These are phyloP conservation scores for Suhomyces panamericanus DNA, from an alignment of 1,139 yeast genomes.

Conservation along the genomic window DNA sequence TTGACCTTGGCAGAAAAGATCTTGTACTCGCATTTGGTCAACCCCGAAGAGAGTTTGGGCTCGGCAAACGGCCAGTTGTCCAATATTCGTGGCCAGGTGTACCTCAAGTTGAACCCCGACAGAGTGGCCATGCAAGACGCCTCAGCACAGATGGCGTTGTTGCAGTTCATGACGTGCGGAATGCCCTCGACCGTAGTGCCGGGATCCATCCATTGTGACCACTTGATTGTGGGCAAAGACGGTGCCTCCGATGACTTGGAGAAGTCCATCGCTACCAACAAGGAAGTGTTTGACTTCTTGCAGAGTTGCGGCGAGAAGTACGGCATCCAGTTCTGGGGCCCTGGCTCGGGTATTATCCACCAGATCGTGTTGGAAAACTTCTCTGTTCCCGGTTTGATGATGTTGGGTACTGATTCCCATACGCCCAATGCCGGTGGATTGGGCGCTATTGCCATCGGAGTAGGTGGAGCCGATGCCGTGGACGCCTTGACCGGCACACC, in stretches of 20 bases:
- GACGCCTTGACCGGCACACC: constrained; percentile 97
- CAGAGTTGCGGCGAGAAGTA: constrained; percentile 88
- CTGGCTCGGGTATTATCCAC: constrained; percentile 97
- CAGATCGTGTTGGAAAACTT: constrained; percentile 95
- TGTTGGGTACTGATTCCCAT: constrained; percentile 96
- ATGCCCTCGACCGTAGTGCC: constrained; percentile 85
- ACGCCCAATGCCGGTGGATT: constrained; percentile 98
- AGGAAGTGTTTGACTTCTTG: constrained; percentile 91
- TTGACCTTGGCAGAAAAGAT: constrained; percentile 93
- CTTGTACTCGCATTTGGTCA: constrained; percentile 82
- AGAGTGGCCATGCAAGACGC: constrained; percentile 99
- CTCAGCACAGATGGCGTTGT: constrained; percentile 94
- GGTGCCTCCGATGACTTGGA: constrained; percentile 82
- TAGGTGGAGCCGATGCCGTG: constrained; percentile 98
- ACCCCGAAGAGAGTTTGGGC: constrained; percentile 77
- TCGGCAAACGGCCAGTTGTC: constrained; percentile 45
- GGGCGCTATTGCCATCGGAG: constrained; percentile 97
- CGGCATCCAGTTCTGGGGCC: constrained; percentile 98
- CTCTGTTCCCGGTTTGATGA: constrained; percentile 91
- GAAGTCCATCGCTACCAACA: constrained; percentile 76
- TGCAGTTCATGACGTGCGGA: constrained; percentile 97
- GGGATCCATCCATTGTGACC: constrained; percentile 95
- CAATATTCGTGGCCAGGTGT: constrained; percentile 77
- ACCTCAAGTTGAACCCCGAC: constrained; percentile 92
- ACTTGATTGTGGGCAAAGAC: constrained; percentile 90